Evolutionary conservation across 768 basidiomycete species (phyloP), one percentile per base, ranked within the genome.

Genomic region (Serendipita indica): DNA sequence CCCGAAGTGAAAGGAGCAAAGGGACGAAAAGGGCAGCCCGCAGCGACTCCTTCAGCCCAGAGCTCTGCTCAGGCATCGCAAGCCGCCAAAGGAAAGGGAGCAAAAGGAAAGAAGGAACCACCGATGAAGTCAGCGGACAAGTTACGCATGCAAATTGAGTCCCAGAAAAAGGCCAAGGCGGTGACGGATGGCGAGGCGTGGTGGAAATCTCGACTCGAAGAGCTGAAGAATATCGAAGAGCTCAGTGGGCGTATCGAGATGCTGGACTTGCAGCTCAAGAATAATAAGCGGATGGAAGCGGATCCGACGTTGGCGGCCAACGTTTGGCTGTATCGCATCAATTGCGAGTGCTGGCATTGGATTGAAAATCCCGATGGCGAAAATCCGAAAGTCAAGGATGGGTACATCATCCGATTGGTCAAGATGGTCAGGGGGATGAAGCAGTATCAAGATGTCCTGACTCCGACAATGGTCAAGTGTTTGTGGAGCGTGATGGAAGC

Each of bases 281-380:
- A 77, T 37, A 82, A 76, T 68, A 72, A 70, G 57, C 74, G 72
- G 52, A 68, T 70, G 45, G 67, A 67, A 4, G 20, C 45, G 3
- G 28, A 22, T 12, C 27, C 28, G n/a, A 45, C 61, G 16, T 69
- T 82, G n/a, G 69, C 69, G 0, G 67, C 74, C 5, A 81, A 85
- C 64, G 70, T 80, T 60, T 70, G 70, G 1, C 65, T 84, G 2
- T 84, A 75, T 63, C 70, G 69, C 1, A 63, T 85, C 37, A 72
- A 85, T 61, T 71, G 82, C 3, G 69, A 76, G 57, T 67, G 84
- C 33, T 64, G 65, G 34, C 62, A 64, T 32, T 86, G 84, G 84
- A 73, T 79, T 34, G 72, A 72, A 33, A 73, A 79, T 54, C 58
- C 70, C 1, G 65, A 69, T 7, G 69, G 66, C 3, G 75, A 76